phyloP scores from a whole-genome alignment of 805 yeast genomes.

The Zygosaccharomyces bisporus region DNA sequence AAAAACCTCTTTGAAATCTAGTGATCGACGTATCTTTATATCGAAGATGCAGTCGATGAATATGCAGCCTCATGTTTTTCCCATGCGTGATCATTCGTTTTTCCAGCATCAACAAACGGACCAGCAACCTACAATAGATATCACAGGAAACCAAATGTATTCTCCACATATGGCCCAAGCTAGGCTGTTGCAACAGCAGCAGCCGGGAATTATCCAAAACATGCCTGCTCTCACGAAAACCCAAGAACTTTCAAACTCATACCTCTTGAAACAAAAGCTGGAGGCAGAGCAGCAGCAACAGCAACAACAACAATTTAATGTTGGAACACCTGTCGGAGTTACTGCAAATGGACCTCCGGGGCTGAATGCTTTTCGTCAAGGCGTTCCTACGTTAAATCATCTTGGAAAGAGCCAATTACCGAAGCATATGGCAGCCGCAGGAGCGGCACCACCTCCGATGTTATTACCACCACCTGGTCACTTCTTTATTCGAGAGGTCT shows the following conservation, averaged over 20 bases:
- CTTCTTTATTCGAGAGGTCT: conserved; percentile 61
- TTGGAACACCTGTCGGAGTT: conserved; percentile 12
- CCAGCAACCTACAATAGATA: conserved; percentile 24
- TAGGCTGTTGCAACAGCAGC: conserved; percentile 27
- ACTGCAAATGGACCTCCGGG: conserved; percentile 29
- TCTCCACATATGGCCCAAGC: conserved; percentile 30
- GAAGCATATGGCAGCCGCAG: conserved; percentile 14
- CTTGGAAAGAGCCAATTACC: conserved; percentile 17
- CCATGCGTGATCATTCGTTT: conserved; percentile 31
- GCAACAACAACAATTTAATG: conserved; percentile 23
- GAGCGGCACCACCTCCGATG: conserved; percentile 7
- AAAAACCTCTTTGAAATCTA: too few species aligned
- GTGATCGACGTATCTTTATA: too few species aligned
- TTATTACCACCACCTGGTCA: conserved; percentile 33
- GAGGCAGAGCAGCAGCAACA: conserved; percentile 23
- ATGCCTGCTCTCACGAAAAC: conserved; percentile 17
- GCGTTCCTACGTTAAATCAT: conserved; percentile 19
- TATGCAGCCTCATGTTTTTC: conserved; percentile 29
- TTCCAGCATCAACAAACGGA: conserved; percentile 27
- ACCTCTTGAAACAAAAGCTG: conserved; percentile 30
- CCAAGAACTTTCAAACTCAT: conserved; percentile 23
- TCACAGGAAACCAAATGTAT: conserved; percentile 31
- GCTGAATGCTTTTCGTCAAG: conserved; percentile 27
- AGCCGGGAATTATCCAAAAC: conserved; percentile 18
- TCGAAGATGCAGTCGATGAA: conserved; percentile 33